Evolutionary conservation across 2,329 filamentous ascomycete species (phyloP), one percentile per base, ranked within the genome.

Genomic region (Curvularia eragrostidis): DNA sequence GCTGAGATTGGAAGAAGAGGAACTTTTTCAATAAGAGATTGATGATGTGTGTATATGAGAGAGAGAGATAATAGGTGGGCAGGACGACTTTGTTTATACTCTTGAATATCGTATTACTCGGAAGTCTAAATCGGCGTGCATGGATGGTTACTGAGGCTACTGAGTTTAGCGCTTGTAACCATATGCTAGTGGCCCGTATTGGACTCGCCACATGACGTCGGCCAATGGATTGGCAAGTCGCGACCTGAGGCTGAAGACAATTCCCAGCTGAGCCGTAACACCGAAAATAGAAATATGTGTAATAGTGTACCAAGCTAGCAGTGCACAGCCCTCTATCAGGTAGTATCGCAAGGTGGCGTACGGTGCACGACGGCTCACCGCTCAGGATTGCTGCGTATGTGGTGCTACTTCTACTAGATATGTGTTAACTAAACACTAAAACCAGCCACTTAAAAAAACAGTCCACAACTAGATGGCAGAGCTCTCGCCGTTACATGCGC

Each of bases 401-500:
- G n/a, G n/a, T n/a, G n/a, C n/a, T n/a, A n/a, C n/a, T n/a, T n/a
- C n/a, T n/a, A n/a, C n/a, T n/a, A n/a, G n/a, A n/a, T n/a, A n/a
- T n/a, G n/a, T n/a, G n/a, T 34, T 15, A 9, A 34, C 32, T 13
- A 34, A n/a, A n/a, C 3, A 15, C 32, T 1, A n/a, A 6, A 34
- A 5, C n/a, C 5, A 34, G 13, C 15, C 30, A 15, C 12, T 3
- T 34, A 5, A n/a, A 5, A n/a, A 5, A n/a, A 34, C 3, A 34
- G 2, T 12, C 9, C n/a, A 30, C 8, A 23, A 5, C 30, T n/a
- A 2, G 30, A 46, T 44, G 52, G 1, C 39, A n/a, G 26, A 36
- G 15, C 32, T 51, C 24, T 53, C 39, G 3, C 57, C 57, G n/a
- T 30, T 50, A 24, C 32, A 41, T 8, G 48, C 57, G 19, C 51